phyloP scores from a whole-genome alignment of 768 basidiomycete species.

The Tricholoma sp. region DNA sequence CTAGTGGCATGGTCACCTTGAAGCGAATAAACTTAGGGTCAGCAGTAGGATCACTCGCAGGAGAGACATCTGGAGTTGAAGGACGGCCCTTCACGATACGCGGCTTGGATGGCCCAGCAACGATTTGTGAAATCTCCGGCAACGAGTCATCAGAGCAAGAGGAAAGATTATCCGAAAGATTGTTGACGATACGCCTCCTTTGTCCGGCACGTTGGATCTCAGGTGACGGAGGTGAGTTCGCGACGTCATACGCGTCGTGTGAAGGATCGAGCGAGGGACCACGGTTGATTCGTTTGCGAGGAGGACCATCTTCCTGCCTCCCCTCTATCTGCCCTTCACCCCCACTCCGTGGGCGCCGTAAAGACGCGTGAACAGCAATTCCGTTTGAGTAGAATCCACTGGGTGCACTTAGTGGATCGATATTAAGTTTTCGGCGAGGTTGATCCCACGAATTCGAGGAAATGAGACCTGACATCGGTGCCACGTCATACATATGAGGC shows the following conservation, averaged over 20 bases:
- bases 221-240: constrained; percentile 53
- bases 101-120: constrained; percentile 42
- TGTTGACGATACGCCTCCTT: constrained; percentile 36
- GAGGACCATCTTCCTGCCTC: constrained; percentile 55
- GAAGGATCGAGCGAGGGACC: constrained; percentile 37
- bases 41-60: constrained; percentile 22
- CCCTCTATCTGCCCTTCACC: constrained; percentile 33
- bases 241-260: constrained; percentile 31
- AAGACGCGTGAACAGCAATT: constrained; percentile 44
- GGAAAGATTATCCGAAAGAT: constrained; percentile 39
- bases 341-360: constrained; percentile 40
- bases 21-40: constrained; percentile 52
- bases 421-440: constrained; percentile 24
- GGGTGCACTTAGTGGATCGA: constrained; percentile 55
- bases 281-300: constrained; percentile 64
- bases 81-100: constrained; percentile 51
- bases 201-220: constrained; percentile 50
- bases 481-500: constrained; percentile 36
- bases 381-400: constrained; percentile 50
- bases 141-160: constrained; percentile 69
- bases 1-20: constrained; percentile 55
- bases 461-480: constrained; percentile 33
- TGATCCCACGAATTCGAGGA: constrained; percentile 33
- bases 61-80: constrained; percentile 24
- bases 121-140: constrained; percentile 38